Evolutionary conservation across 2,329 filamentous ascomycete species (phyloP).

Genomic region (Colletotrichum limetticola): DNA sequence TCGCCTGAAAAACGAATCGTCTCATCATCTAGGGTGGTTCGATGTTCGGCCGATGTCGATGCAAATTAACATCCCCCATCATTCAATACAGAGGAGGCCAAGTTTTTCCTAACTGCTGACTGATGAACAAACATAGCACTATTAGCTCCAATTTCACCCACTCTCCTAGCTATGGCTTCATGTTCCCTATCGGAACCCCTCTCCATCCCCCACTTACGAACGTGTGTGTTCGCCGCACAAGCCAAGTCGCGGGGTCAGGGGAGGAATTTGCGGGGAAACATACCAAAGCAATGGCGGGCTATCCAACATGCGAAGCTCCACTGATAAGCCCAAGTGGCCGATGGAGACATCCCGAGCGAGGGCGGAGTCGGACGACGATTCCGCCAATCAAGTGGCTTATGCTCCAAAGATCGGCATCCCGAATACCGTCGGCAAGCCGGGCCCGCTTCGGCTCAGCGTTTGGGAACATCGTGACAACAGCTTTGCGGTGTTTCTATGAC

Average conservation of each 20-base stretch:
- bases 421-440: background rate
- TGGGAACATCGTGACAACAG: background rate
- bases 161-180: background rate
- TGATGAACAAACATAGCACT: background rate
- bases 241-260: background rate
- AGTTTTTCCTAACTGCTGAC: background rate
- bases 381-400: background rate
- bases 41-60: slow-evolving; percentile 9
- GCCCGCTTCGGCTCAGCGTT: background rate
- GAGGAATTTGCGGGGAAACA: slow-evolving; percentile 1
- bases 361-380: background rate
- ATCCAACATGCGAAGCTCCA: background rate
- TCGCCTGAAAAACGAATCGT: background rate
- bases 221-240: background rate
- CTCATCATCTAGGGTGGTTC: background rate
- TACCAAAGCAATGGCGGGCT: background rate
- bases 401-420: background rate
- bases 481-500: background rate
- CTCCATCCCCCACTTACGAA: slow-evolving; percentile 18
- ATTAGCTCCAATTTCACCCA: background rate
- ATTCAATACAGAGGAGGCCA: background rate
- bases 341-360: background rate
- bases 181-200: background rate
- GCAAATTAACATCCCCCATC: background rate
- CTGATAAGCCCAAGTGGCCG: slow-evolving; percentile 11